These are phyloP conservation scores for Trametes polyzona DNA, from an alignment of 1,284 basidiomycete genomes.

Conservation along the genomic window DNA sequence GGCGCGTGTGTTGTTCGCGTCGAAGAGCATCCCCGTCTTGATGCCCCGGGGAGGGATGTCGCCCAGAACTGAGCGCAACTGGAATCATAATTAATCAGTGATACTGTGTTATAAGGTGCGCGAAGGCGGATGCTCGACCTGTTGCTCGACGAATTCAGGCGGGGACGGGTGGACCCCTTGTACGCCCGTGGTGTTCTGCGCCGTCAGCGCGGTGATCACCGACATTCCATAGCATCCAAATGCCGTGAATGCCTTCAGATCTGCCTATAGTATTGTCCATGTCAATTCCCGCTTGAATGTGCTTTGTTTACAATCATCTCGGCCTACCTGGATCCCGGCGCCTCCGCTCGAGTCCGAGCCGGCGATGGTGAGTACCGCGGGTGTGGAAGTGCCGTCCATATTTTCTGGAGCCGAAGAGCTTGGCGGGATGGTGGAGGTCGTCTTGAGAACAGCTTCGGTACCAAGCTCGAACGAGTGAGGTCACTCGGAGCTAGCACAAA, in stretches of 20 bases:
- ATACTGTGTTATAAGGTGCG: not conserved
- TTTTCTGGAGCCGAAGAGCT: not conserved
- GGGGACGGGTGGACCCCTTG: slow-evolving; percentile 70
- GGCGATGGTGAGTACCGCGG: slow-evolving; percentile 71
- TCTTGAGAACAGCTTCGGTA: not conserved
- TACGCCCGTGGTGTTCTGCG: slow-evolving; percentile 91
- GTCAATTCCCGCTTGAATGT: not conserved
- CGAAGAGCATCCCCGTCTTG: slow-evolving; percentile 90
- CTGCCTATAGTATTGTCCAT: slow-evolving; percentile 53
- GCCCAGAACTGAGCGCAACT: slow-evolving; percentile 77
- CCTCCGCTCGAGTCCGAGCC: slow-evolving; percentile 90
- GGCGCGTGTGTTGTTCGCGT: slow-evolving; percentile 50
- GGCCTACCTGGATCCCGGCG: slow-evolving; percentile 85
- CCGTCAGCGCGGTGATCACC: slow-evolving; percentile 87
- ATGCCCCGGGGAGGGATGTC: slow-evolving; percentile 80
- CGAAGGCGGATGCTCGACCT: slow-evolving; percentile 50
- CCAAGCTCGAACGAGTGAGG: not conserved
- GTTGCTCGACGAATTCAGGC: slow-evolving; percentile 70
- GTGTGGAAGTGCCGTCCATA: slow-evolving; percentile 3
- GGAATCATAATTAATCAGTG: not conserved
- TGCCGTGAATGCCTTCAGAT: slow-evolving; percentile 86
- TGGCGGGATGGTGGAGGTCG: not conserved
- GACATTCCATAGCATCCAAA: slow-evolving; percentile 86
- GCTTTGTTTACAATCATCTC: not conserved
- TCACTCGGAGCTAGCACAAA: too few species aligned